Conservation (phyloP, 805 yeast species). For the Lachancea waltii region DNA sequence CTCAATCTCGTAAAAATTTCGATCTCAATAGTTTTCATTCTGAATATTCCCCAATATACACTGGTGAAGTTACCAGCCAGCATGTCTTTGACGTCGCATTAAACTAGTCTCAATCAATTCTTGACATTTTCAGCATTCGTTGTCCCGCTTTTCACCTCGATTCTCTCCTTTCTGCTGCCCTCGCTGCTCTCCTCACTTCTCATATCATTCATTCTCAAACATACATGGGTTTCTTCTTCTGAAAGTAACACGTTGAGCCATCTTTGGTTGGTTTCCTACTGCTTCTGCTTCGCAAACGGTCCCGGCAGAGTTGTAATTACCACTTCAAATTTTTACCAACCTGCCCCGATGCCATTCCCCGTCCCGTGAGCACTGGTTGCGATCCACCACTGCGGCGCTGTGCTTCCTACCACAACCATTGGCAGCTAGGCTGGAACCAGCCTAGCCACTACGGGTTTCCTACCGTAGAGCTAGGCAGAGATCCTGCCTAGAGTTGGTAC, state of each 20-base stretch:
- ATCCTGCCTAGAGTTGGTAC: no score
- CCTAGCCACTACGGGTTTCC: not conserved
- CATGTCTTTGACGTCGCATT: no score
- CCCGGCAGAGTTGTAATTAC: not conserved
- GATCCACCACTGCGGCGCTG: no score
- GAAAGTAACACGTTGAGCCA: slow-evolving; percentile 99
- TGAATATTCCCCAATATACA: no score
- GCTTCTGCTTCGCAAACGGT: slow-evolving; percentile 1
- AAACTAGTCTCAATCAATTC: no score
- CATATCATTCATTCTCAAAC: slow-evolving; percentile 34
- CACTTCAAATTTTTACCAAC: not conserved
- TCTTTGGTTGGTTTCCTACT: slow-evolving; percentile 38
- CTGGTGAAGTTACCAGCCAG: no score
- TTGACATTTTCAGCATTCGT: no score
- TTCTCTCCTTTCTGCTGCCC: not conserved
- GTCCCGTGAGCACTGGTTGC: slow-evolving; percentile 1
- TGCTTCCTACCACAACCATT: no score
- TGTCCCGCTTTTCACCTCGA: not conserved
- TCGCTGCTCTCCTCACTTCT: not conserved
- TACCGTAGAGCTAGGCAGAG: not conserved
- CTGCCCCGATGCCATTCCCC: not conserved
- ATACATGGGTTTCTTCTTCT: slow-evolving; percentile 99
- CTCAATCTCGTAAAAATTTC: no score
- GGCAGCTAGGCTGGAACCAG: no score
- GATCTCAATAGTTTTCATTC: no score